Evolutionary conservation across 768 basidiomycete genomes (phyloP).

Genomic region (Scleroderma citrinum): DNA sequence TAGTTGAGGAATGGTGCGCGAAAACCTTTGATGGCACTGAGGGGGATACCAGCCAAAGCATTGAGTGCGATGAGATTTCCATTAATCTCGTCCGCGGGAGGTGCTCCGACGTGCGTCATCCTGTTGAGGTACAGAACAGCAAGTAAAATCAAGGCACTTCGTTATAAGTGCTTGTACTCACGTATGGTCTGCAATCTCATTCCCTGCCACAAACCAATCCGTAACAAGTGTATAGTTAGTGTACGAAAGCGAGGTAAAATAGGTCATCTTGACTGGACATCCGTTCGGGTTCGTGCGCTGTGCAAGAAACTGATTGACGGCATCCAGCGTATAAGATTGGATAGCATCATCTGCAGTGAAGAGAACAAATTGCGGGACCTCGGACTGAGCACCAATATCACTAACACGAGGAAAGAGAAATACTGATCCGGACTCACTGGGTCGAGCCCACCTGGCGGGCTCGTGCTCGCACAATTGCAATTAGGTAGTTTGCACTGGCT

Average conservation of each 20-base stretch:
- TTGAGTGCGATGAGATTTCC: constrained; percentile 78
- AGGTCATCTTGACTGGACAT: constrained; percentile 71
- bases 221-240: constrained; percentile 74
- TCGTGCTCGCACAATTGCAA: constrained; percentile 70
- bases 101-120: constrained; percentile 72
- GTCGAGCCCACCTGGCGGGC: constrained; percentile 62
- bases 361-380: constrained; percentile 62
- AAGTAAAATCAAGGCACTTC: background rate
- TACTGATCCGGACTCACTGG: constrained; percentile 42
- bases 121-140: background rate
- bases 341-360: constrained; percentile 76
- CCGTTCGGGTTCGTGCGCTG: constrained; percentile 74
- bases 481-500: constrained; percentile 58
- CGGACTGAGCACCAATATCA: constrained; percentile 32
- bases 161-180: constrained; percentile 29
- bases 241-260: constrained; percentile 63
- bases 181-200: constrained; percentile 80
- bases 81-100: constrained; percentile 60
- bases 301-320: constrained; percentile 69
- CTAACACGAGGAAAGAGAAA: background rate
- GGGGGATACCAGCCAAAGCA: constrained; percentile 70
- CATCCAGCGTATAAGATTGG: constrained; percentile 69
- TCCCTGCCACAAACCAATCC: constrained; percentile 78
- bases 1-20: constrained; percentile 74
- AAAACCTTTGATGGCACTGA: constrained; percentile 61